Base-by-base conservation (phyloP, 2,329 filamentous ascomycete species). In the Pyrenophora seminiperda region DNA sequence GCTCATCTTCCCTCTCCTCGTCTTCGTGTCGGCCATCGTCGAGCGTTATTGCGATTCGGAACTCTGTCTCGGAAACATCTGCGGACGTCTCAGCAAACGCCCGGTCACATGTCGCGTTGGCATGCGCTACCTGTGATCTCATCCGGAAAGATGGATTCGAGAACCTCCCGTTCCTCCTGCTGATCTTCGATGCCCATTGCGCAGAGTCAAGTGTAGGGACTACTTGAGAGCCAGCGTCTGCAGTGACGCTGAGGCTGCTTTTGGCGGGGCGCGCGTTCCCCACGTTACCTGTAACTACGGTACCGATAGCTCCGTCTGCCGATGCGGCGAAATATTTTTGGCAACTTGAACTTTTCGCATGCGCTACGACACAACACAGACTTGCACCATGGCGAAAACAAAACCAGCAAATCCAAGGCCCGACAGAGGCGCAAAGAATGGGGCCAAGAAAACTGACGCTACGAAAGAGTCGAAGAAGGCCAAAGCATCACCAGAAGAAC, bases 131-230 rank as follows among this genome's bases (percentile, higher is more conserved):
- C 89, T 82, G 87, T 93, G 63, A 99, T 96, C 77, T 99, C 94
- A 53, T 99, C 93, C 1, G 94, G 91, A 64, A 97, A 99, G 70
- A 99, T 99, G 54, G 93, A 97, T 70, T 96, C 91, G 71, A 99
- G 90, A 65, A 99, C 93, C 75, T 99, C 94, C 55, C 92, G 87
- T 82, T 99, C 94, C 77, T 99, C 94, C 60, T 87, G 78, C 75
- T 99, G 94, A 54, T 99, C 94, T 80, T 97, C 93, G 51, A 73
- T 62, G 19, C 79, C 79, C 79, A 81, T 81, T 47, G 42, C 51
- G 58, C 20, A 31, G 64, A 17, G 41, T 53, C 54, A 22, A 62
- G 14, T 41, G 20, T 41, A 43, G 40, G 15, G 32, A 32, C 9
- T 45, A 33, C 37, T 42, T 30, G 19, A 44, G 41, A 46, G 19